phyloP scores from a whole-genome alignment of 108 stramenopile genomes.

The Epithemia pelagica region DNA sequence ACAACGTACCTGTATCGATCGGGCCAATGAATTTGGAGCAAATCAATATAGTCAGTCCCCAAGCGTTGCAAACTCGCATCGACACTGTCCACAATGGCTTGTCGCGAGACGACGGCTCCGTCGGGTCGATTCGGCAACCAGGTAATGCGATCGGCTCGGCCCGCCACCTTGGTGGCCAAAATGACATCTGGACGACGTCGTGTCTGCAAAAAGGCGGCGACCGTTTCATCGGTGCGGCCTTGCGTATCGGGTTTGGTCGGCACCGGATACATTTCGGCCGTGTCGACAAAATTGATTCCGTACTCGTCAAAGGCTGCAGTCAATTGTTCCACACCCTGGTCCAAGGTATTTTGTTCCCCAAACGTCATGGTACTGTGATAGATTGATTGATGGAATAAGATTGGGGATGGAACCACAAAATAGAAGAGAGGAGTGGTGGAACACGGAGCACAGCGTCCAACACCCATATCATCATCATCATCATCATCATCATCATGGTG shows the following conservation, averaged over 20 bases:
- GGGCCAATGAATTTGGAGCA: constrained; percentile 92
- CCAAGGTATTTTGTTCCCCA: constrained; percentile 81
- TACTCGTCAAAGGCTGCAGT: constrained; percentile 78
- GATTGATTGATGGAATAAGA: too few species aligned
- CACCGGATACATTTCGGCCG: constrained; percentile 88
- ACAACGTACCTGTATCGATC: constrained; percentile 39
- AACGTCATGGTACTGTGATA: constrained; percentile 67
- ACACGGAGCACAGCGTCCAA: too few species aligned
- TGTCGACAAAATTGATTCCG: constrained; percentile 92
- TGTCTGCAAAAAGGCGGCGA: constrained; percentile 51
- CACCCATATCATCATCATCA: too few species aligned
- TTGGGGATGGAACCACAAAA: too few species aligned
- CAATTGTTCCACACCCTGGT: constrained; percentile 83
- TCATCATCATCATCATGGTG: too few species aligned
- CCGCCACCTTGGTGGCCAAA: constrained; percentile 84
- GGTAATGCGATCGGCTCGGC: constrained; percentile 43
- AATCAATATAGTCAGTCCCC: constrained; percentile 88
- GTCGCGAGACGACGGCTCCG: constrained; percentile 36
- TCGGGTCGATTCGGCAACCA: constrained; percentile 65
- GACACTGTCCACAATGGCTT: constrained; percentile 77
- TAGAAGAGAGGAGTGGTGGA: too few species aligned
- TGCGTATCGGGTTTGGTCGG: constrained; percentile 53
- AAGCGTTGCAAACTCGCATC: constrained; percentile 77
- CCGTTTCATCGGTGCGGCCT: constrained; percentile 69
- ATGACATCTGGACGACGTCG: constrained; percentile 67